Base-by-base conservation (phyloP, 768 basidiomycete species). In the Kwoniella dejecticola region DNA sequence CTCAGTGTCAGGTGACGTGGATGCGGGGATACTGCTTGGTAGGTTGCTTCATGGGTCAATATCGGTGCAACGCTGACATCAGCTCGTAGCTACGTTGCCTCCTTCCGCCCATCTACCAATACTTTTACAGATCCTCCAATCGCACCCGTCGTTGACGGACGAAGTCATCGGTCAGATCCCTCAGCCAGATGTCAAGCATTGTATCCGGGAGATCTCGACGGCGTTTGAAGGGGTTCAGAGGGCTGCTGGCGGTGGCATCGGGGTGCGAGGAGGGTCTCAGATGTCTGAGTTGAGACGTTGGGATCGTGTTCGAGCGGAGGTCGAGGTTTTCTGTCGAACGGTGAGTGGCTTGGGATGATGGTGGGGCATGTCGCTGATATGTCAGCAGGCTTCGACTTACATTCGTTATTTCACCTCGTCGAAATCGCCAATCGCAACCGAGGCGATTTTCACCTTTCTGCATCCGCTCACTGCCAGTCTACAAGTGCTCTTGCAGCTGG, bases 21-120 rank as follows among this genome's bases (percentile, higher is more conserved):
- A 76, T 57, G 49, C 70, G 4, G 74, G 74, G 4, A 52, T 76
- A 12, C 47, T 76, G 52, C 64, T 76, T 2, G 70, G 74, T 76
- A 46, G 45, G 71, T 66, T 41, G 19, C 1, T 11, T n/a, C 11
- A 1, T 52, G 12, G 2, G n/a, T 27, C 15, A n/a, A 5, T 26
- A 29, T 52, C 5, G 23, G 42, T n/a, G n/a, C n/a, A n/a, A n/a
- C n/a, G n/a, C 31, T 23, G 11, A 13, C 26, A 26, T 44, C 13
- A 33, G 26, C 10, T 11, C 3, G 10, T 38, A 76, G 74, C 71
- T 5, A 56, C 71, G n/a, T 38, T 76, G 13, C 74, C 74, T 1
- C 44, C 71, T 3, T 60, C 69, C 0, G 56, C 67, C 17, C 71
- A 76, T 53, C 64, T 76, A 0, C 60, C 66, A 26, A 73, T 76